Conservation (phyloP, 768 basidiomycete species). For the Mycena floridula region DNA sequence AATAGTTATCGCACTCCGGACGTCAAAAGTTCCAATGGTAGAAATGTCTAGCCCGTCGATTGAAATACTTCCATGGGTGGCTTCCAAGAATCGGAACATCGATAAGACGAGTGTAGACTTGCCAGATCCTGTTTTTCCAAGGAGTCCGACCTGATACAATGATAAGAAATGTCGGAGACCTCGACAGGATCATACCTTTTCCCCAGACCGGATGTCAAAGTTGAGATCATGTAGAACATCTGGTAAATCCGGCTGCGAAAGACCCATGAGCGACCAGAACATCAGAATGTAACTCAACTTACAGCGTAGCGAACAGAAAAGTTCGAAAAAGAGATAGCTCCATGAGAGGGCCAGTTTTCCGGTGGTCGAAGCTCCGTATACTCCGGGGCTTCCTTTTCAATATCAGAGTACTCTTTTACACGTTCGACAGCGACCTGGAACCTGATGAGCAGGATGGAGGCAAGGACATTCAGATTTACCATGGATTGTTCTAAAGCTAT, state of each 20-base stretch:
- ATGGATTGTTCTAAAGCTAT: conserved; percentile 90
- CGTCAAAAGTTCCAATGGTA: conserved; percentile 72
- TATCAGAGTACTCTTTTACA: conserved; percentile 85
- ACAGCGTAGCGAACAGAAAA: conserved; percentile 78
- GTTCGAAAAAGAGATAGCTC: conserved; percentile 64
- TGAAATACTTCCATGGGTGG: conserved; percentile 65
- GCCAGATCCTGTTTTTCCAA: conserved; percentile 69
- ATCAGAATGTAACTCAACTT: conserved; percentile 24
- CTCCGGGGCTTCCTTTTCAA: conserved; percentile 74
- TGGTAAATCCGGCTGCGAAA: conserved; percentile 70
- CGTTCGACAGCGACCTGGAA: conserved; percentile 85
- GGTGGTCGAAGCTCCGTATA: conserved; percentile 83
- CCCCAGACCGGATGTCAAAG: conserved; percentile 66
- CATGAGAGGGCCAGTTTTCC: conserved; percentile 69
- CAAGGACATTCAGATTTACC: background rate
- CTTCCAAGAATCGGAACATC: conserved; percentile 90
- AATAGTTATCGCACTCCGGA: conserved; percentile 72
- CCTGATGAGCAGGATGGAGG: conserved; percentile 23
- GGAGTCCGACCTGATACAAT: conserved; percentile 51
- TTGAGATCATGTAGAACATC: conserved; percentile 76
- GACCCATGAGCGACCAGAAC: background rate
- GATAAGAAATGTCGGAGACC: background rate
- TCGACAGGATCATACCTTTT: conserved; percentile 75
- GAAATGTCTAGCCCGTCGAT: conserved; percentile 81
- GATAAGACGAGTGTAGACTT: conserved; percentile 80